Conservation (phyloP, 805 yeast species). For the Sugiyamaella boreocaroliniensis region DNA sequence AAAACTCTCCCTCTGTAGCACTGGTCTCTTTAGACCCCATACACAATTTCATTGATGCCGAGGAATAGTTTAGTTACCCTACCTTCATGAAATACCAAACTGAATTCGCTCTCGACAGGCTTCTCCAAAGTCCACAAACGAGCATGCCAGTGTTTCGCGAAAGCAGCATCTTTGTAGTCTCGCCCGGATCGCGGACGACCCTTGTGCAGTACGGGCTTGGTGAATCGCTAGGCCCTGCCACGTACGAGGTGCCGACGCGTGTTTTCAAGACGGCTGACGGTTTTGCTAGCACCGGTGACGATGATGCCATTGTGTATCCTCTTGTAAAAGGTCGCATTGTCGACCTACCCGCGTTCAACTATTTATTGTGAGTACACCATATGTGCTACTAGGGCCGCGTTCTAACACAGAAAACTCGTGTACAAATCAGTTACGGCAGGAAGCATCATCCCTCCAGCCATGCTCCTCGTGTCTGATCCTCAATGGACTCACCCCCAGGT, state of each 20-base stretch:
- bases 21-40: too few relatives aligned
- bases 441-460: slow-evolving; percentile 46
- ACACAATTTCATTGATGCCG: too few relatives aligned
- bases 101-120: not conserved
- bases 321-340: slow-evolving; percentile 57
- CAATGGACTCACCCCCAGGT: slow-evolving; percentile 63
- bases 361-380: slow-evolving; percentile 34
- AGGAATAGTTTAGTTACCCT: too few relatives aligned
- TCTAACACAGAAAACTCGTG: slow-evolving; percentile 38
- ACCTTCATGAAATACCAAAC: too few relatives aligned
- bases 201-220: slow-evolving; percentile 71
- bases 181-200: slow-evolving; percentile 74
- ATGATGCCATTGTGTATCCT: slow-evolving; percentile 50
- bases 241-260: slow-evolving; percentile 65
- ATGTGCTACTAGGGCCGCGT: slow-evolving; percentile 30
- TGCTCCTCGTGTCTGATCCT: slow-evolving; percentile 58
- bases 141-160: slow-evolving; percentile 33
- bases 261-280: slow-evolving; percentile 43
- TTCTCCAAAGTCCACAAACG: not conserved
- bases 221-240: slow-evolving; percentile 70
- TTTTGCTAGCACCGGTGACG: slow-evolving; percentile 37
- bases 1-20: too few relatives aligned
- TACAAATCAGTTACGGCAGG: slow-evolving; percentile 42
- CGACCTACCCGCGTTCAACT: slow-evolving; percentile 64
- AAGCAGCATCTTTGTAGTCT: slow-evolving; percentile 41